phyloP scores from a whole-genome alignment of 2,329 filamentous ascomycete genomes.

The Pestalotiopsis sp. region DNA sequence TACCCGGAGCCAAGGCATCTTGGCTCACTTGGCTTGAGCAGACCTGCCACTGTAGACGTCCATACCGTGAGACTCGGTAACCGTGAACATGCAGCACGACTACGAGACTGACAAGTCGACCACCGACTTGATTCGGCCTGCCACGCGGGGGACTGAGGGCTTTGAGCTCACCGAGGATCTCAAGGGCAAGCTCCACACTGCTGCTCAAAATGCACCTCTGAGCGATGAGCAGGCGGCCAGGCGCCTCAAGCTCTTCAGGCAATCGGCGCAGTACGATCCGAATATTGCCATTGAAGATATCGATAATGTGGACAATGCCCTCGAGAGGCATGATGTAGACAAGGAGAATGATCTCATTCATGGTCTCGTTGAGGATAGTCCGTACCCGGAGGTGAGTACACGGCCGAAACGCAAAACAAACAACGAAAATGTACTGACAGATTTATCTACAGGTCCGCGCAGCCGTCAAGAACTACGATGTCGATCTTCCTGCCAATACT shows the following conservation, averaged over 20 bases:
- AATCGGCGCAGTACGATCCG: constrained; percentile 55
- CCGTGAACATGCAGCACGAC: background rate
- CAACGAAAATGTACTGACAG: background rate
- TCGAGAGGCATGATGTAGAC: constrained; percentile 42
- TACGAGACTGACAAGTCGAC: background rate
- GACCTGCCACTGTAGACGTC: background rate
- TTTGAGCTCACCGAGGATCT: background rate
- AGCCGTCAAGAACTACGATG: constrained; percentile 54
- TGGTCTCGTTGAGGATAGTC: constrained; percentile 63
- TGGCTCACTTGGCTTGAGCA: background rate
- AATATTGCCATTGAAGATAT: constrained; percentile 53
- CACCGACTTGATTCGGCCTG: background rate
- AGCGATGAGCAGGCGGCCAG: constrained; percentile 13
- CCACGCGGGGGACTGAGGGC: background rate
- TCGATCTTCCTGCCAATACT: constrained; percentile 60
- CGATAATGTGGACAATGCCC: constrained; percentile 48
- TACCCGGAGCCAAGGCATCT: background rate
- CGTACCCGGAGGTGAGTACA: constrained; percentile 61
- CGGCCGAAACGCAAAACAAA: background rate
- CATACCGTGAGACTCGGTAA: background rate
- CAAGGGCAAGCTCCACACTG: background rate
- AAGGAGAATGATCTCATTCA: constrained; percentile 46
- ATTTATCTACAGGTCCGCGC: constrained; percentile 42
- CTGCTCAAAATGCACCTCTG: background rate
- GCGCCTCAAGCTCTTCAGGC: constrained; percentile 40